Percentiles rank a stretch among this genome's conserved stretches.
phyloP scores from a whole-genome alignment of 2,329 filamentous ascomycete genomes.

The Venturiaceae sp. region DNA sequence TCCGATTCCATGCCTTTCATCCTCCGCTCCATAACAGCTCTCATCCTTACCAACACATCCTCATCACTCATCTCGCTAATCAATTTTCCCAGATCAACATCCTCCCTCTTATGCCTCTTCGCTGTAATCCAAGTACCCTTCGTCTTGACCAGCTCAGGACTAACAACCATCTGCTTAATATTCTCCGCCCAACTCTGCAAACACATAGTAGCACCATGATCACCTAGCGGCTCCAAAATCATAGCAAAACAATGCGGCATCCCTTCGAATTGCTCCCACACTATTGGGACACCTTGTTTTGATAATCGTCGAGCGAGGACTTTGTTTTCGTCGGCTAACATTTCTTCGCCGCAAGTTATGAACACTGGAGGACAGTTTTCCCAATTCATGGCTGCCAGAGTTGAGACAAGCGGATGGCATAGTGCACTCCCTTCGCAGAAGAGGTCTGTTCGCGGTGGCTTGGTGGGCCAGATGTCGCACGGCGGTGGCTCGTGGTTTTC shows the following conservation, averaged over 20 bases:
- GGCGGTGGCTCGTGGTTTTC: conserved; percentile 27
- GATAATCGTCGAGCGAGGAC: conserved; percentile 49
- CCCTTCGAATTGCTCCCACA: conserved; percentile 64
- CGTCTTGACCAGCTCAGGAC: conserved; percentile 13
- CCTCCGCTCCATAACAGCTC: not conserved
- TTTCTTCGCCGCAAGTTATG: conserved; percentile 61
- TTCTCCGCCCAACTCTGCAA: conserved; percentile 26
- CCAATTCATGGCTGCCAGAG: conserved; percentile 53
- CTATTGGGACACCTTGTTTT: conserved; percentile 48
- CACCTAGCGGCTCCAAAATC: conserved; percentile 24
- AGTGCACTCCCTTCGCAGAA: conserved; percentile 35
- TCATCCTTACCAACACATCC: conserved; percentile 21
- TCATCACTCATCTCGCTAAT: conserved; percentile 20
- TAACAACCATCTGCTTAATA: conserved; percentile 19
- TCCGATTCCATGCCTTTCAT: not conserved
- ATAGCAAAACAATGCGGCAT: conserved; percentile 65
- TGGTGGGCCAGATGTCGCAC: conserved; percentile 39
- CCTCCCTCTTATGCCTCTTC: conserved; percentile 19
- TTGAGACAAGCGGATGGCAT: conserved; percentile 58
- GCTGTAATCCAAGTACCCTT: conserved; percentile 19
- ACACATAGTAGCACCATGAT: conserved; percentile 20
- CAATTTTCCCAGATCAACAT: conserved; percentile 19
- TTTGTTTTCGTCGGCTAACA: conserved; percentile 57
- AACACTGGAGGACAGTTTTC: conserved; percentile 54
- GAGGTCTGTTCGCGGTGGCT: conserved; percentile 34